Conservation (phyloP, 495 filamentous ascomycete genomes). For the Xylaria grammica region DNA sequence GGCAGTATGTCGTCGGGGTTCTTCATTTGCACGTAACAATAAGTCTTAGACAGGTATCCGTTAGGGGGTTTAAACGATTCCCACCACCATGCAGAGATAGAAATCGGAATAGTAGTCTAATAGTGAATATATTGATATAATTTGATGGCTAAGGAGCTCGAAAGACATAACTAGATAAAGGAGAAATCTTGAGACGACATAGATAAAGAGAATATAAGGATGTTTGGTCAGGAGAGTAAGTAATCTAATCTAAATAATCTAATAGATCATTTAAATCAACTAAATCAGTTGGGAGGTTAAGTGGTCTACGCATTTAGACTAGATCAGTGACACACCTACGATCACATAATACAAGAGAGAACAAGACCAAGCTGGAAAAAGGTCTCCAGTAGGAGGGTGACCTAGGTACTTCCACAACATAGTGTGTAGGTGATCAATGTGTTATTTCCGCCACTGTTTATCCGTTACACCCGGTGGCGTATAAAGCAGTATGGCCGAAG, state of each 20-base stretch:
- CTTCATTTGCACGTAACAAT: not conserved
- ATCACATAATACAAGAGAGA: not conserved
- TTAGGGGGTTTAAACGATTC: not conserved
- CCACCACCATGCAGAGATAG: not conserved
- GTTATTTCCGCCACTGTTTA: no score
- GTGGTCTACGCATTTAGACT: not conserved
- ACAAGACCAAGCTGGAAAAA: slow-evolving; percentile 5
- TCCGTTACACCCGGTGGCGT: no score
- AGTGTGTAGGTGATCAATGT: no score
- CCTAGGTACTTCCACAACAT: no score
- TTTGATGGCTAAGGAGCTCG: not conserved
- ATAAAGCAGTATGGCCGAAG: no score
- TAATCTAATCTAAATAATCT: no score
- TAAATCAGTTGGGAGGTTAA: no score
- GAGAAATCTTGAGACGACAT: slow-evolving; percentile 5
- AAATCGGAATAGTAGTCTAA: slow-evolving; percentile 5
- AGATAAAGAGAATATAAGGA: slow-evolving; percentile 1
- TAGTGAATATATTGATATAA: slow-evolving; percentile 4
- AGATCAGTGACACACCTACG: slow-evolving; percentile 8
- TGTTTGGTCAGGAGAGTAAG: not conserved
- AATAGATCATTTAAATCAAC: no score
- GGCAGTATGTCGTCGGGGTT: slow-evolving; percentile 6
- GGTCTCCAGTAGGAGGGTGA: slow-evolving; percentile 7
- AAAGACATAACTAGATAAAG: not conserved
- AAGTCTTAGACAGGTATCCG: not conserved